phyloP scores from a whole-genome alignment of 2,329 filamentous ascomycete species.

The Massarina eburnea region DNA sequence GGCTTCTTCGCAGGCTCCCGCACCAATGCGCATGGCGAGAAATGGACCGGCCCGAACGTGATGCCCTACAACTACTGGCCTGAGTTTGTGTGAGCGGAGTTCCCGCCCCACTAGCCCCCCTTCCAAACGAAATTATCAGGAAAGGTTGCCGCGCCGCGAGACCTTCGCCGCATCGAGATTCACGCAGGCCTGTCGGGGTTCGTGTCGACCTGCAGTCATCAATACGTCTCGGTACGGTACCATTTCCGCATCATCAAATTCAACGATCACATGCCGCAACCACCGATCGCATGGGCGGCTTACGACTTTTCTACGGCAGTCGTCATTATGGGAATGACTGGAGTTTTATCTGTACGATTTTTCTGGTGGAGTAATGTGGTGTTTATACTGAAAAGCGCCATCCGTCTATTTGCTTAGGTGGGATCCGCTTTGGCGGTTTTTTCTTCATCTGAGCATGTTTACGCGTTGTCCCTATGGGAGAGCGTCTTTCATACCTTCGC shows the following conservation, averaged over 20 bases:
- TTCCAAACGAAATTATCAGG: conserved; percentile 5
- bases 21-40: conserved; percentile 57
- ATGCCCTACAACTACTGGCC: conserved; percentile 54
- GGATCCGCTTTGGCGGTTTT: conserved; percentile 3
- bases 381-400: not conserved
- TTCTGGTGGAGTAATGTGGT: not conserved
- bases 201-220: conserved; percentile 1
- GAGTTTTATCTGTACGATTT: conserved; percentile 1
- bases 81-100: conserved; percentile 48
- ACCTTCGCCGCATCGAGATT: not conserved
- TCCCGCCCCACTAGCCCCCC: conserved; percentile 5
- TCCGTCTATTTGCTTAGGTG: not conserved
- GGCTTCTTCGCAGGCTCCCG: conserved; percentile 55
- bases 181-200: not conserved
- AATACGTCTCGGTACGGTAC: not conserved
- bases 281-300: not conserved
- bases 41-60: conserved; percentile 53
- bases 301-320: no score
- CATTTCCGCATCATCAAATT: not conserved
- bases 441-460: not conserved
- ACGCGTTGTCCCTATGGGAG: not conserved
- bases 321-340: no score
- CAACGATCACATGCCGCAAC: not conserved
- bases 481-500: conserved; percentile 2
- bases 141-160: conserved; percentile 16